These are phyloP conservation scores for Trichoderma citrinoviride DNA, from an alignment of 2,329 filamentous ascomycete genomes.

Conservation along the genomic window DNA sequence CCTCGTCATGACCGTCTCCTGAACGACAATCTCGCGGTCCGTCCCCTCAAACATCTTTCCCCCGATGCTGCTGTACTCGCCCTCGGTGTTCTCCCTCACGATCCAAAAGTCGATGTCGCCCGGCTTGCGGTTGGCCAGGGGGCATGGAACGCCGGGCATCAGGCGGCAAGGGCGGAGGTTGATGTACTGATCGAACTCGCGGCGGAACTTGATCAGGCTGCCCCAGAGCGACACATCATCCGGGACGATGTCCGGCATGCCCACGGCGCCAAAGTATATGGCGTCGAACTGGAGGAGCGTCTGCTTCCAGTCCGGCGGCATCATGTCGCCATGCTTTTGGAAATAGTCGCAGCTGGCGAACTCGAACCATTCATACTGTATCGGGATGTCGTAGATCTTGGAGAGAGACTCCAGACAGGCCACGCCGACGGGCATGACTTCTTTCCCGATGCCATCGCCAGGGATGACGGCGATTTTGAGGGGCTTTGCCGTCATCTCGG, in stretches of 20 bases:
- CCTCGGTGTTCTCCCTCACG: conserved; percentile 65
- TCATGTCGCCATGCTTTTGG: conserved; percentile 41
- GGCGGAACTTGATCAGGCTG: conserved; percentile 64
- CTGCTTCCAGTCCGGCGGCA: conserved; percentile 48
- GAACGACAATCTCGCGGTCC: conserved; percentile 52
- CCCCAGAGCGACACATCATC: conserved; percentile 68
- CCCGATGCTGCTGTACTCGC: conserved; percentile 58
- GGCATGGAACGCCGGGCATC: conserved; percentile 58
- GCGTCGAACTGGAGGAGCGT: conserved; percentile 59
- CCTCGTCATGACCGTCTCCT: conserved; percentile 60
- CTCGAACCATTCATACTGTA: conserved; percentile 61
- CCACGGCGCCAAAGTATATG: conserved; percentile 67
- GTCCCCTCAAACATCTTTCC: conserved; percentile 59
- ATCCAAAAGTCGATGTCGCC: conserved; percentile 67
- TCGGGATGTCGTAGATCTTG: conserved; percentile 49
- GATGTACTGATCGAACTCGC: conserved; percentile 53
- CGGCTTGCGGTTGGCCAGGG: conserved; percentile 50
- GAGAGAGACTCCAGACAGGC: conserved; percentile 48
- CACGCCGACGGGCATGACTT: conserved; percentile 47
- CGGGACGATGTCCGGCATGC: conserved; percentile 53
- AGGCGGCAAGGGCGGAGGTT: conserved; percentile 58
- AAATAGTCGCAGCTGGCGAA: conserved; percentile 66
- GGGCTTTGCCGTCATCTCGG: conserved; percentile 25
- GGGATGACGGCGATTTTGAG: conserved; percentile 45
- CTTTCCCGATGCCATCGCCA: conserved; percentile 61